These are phyloP conservation scores for Vanrija sp. DNA, from an alignment of 1,284 basidiomycete species.

Conservation along the genomic window DNA sequence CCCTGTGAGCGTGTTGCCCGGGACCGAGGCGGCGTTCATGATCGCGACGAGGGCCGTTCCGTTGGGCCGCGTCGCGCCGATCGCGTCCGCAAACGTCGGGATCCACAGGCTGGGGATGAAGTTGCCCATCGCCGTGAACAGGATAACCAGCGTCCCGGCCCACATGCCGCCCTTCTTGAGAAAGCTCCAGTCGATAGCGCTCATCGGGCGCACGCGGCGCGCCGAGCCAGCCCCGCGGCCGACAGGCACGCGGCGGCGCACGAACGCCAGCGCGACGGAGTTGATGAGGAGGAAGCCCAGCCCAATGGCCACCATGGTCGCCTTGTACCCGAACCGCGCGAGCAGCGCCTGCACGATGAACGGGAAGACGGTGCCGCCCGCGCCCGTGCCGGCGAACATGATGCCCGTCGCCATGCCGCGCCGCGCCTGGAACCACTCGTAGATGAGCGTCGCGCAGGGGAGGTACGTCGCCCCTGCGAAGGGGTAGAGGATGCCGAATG, in stretches of 20 bases:
- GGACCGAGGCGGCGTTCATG: slow-evolving; percentile 47
- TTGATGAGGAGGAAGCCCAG: slow-evolving; percentile 35
- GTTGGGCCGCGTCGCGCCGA: slow-evolving; percentile 31
- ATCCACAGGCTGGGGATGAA: slow-evolving; percentile 47
- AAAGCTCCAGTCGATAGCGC: slow-evolving; percentile 28
- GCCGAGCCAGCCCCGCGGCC: slow-evolving; percentile 2
- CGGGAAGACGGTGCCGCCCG: slow-evolving; percentile 45
- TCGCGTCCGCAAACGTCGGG: slow-evolving; percentile 40
- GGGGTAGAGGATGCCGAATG: slow-evolving; percentile 43
- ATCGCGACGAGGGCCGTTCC: slow-evolving; percentile 44
- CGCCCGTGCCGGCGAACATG: slow-evolving; percentile 45
- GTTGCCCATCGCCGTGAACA: slow-evolving; percentile 43
- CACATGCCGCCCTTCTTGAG: slow-evolving; percentile 26
- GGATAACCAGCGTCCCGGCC: slow-evolving; percentile 35
- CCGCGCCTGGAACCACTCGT: slow-evolving; percentile 44
- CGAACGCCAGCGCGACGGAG: slow-evolving; percentile 32
- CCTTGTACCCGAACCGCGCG: slow-evolving; percentile 43
- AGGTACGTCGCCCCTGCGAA: slow-evolving; percentile 41
- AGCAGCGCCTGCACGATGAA: slow-evolving; percentile 41
- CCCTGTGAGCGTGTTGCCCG: slow-evolving; percentile 40
- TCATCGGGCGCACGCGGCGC: neutral
- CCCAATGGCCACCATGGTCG: slow-evolving; percentile 41
- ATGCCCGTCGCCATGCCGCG: slow-evolving; percentile 45
- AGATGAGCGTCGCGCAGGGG: slow-evolving; percentile 44
- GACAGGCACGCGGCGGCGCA: slow-evolving; percentile 44